Percentiles rank a stretch among this genome's conserved stretches.
phyloP scores from a whole-genome alignment of 192 early-diverging fungal species.

The Phycomyces nitens region DNA sequence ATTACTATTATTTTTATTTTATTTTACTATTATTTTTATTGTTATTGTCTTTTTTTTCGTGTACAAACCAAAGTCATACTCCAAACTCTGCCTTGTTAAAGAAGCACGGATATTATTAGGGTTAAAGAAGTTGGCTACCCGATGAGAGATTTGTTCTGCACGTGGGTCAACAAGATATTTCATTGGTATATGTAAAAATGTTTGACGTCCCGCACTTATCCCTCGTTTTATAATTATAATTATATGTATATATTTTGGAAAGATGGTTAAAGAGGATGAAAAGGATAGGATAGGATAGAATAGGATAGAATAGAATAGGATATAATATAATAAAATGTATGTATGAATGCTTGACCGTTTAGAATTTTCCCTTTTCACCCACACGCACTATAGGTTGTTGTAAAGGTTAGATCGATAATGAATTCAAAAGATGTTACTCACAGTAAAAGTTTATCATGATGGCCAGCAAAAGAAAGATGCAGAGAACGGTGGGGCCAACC shows the following conservation, averaged over 20 bases:
- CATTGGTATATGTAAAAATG: neutral
- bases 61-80: too few relatives aligned
- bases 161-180: neutral
- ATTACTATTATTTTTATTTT: too few relatives aligned
- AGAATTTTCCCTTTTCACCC: neutral
- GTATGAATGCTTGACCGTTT: neutral
- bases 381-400: neutral
- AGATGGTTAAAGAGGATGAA: too few relatives aligned
- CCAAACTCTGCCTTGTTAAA: too few relatives aligned
- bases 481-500: slow-evolving; percentile 69
- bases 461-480: slow-evolving; percentile 59
- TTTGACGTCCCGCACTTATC: neutral
- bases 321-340: too few relatives aligned
- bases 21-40: too few relatives aligned
- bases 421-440: slow-evolving; percentile 31
- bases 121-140: too few relatives aligned
- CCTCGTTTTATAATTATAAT: neutral
- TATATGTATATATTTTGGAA: too few relatives aligned
- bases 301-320: too few relatives aligned
- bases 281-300: too few relatives aligned
- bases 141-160: neutral
- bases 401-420: neutral
- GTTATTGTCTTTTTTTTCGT: too few relatives aligned
- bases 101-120: too few relatives aligned
- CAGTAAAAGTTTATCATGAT: slow-evolving; percentile 70